Evolutionary conservation across 495 filamentous ascomycete species (phyloP), one percentile per base, ranked within the genome.

Genomic region (Pseudotulostoma volvatum): DNA sequence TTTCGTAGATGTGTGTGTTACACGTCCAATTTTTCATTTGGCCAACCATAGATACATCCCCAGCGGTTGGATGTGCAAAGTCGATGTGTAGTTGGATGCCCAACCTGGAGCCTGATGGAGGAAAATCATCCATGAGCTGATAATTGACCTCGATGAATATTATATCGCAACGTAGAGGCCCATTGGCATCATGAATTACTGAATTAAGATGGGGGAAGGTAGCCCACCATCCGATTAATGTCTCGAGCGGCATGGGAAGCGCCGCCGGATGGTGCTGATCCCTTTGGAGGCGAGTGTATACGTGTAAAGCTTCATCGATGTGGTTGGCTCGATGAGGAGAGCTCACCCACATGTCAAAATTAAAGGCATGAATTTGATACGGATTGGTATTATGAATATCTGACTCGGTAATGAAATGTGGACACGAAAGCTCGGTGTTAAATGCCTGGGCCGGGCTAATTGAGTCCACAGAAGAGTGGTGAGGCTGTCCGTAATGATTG

Each of bases 321-420:
- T 48, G 54, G 31, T 63, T 57, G 3, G 51, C 55, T 36, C 66
- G 54, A 18, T 64, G 51, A 17, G 60, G 64, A 4, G 55, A 51
- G 38, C 55, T 60, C 5, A 73, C 56, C 60, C 58, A 68, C 67
- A 73, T 71, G 35, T 61, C 59, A 43, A 73, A 72, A 18, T 54
- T 57, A 38, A 71, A 57, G 18, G 56, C 56, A 40, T 60, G 55
- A 20, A 72, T 51, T 9, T 45, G 47, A 31, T 60, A 55, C 19
- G 49, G 35, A 16, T 49, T 49, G 4, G 50, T 35, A 7, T 57
- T 53, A 19, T 60, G 60, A 44, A 57, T 51, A 35, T 47, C 63
- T 1, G 56, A 55, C 14, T 53, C 59, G 15, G 63, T 41, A 4
- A 51, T 57, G 37, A 59, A 54, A n/a, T n/a, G n/a, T 32, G 66